Conservation (phyloP, 148 eudicot genomes). For the Rhododendron ferrugineum region DNA sequence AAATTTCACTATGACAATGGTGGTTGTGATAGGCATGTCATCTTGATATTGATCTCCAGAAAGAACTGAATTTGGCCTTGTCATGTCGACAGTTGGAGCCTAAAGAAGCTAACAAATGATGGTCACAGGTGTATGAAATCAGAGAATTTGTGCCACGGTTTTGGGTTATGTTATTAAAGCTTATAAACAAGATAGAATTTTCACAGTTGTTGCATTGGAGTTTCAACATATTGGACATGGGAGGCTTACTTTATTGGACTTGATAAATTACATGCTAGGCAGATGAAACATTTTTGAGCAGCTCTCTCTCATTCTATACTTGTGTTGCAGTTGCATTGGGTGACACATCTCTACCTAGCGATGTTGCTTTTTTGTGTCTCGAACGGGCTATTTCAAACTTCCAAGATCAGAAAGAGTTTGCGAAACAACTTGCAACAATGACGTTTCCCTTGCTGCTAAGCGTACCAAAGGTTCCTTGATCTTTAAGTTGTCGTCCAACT, state of each 20-base stretch:
- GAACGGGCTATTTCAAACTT: conserved; percentile 38
- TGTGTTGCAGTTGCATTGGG: conserved; percentile 34
- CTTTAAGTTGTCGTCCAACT: background rate
- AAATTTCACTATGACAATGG: background rate
- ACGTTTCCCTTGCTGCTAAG: conserved; percentile 64
- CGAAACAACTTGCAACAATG: conserved; percentile 44
- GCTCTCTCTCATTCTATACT: background rate
- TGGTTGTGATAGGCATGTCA: background rate
- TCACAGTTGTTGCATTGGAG: background rate
- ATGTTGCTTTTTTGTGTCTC: conserved; percentile 54
- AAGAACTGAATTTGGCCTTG: background rate
- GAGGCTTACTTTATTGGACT: background rate
- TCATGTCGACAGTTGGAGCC: background rate
- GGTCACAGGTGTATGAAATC: background rate
- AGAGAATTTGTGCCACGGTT: background rate
- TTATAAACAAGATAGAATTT: background rate
- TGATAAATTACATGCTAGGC: background rate
- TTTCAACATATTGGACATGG: background rate
- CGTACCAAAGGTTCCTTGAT: conserved; percentile 43
- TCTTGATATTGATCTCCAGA: background rate
- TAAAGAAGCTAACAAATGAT: background rate
- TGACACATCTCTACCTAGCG: conserved; percentile 32
- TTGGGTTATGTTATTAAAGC: background rate
- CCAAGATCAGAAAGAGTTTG: conserved; percentile 30
- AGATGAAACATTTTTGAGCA: background rate